Evolutionary conservation across 148 eudicot genomes (phyloP), one percentile per base, ranked within the genome.

Genomic region (Arctostaphylos glauca): DNA sequence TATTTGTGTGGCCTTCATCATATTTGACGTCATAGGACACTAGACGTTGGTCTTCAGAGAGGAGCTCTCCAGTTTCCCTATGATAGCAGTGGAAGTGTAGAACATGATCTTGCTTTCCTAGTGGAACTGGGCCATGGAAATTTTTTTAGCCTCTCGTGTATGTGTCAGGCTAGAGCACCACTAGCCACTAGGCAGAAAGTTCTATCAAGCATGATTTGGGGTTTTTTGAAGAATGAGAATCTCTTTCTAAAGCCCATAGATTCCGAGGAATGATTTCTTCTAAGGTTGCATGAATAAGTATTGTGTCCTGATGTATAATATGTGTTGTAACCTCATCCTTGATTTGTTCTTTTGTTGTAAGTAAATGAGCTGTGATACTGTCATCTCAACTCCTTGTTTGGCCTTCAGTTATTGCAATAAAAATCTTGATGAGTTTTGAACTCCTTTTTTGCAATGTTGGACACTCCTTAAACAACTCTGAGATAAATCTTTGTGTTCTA

Each of bases 261-360:
- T 38, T 41, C 38, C n/a, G 74, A 41, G 19, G 6, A 12, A 13
- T 70, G 9, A 16, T 12, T 15, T 16, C n/a, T 70, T 41, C 44
- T 70, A 70, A 41, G 74, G 21, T 70, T 70, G 48, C 48, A 70
- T 14, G 3, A 15, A 70, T 70, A 60, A 56, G 8, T 60, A 60
- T 60, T 31, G 49, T 47, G 4, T 70, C 48, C 15, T 31, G 38
- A 31, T 41, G 6, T 12, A 31, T 31, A 2, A 14, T 31, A 9
- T 67, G 72, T 12, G 7, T 15, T 67, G 18, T 31, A 70, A 70
- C 43, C 13, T 2, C 41, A 3, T 13, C n/a, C 15, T 12, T 38
- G 14, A 31, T 68, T 31, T 3, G 6, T 10, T 60, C 12, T 60
- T 60, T 60, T n/a, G n/a, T n/a, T 98, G 99, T 96, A 84, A 88